These are phyloP conservation scores for Rasamsonia emersonii DNA, from an alignment of 2,329 filamentous ascomycete genomes.

Conservation along the genomic window DNA sequence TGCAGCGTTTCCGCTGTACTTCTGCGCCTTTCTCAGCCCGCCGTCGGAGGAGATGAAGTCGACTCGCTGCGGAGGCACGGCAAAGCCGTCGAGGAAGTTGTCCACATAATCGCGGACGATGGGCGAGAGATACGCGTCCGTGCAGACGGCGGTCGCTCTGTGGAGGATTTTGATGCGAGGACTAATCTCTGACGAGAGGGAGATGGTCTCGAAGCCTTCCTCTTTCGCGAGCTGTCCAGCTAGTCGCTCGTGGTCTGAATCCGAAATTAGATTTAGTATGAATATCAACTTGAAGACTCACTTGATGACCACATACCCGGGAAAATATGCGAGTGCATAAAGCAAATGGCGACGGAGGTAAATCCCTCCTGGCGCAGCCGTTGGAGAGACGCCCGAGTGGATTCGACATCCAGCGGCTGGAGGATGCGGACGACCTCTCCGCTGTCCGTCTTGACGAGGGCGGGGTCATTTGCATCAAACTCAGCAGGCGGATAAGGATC, in stretches of 20 bases:
- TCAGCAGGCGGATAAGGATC: slow-evolving; percentile 51
- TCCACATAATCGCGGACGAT: slow-evolving; percentile 46
- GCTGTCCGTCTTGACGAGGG: slow-evolving; percentile 45
- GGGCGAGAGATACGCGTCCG: slow-evolving; percentile 68
- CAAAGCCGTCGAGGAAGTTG: slow-evolving; percentile 5
- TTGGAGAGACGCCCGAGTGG: slow-evolving; percentile 49
- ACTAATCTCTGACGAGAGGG: slow-evolving; percentile 67
- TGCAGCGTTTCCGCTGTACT: slow-evolving; percentile 71
- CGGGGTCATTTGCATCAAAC: slow-evolving; percentile 74
- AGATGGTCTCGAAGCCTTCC: slow-evolving; percentile 64
- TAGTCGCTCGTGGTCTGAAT: slow-evolving; percentile 59
- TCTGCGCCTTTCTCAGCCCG: slow-evolving; percentile 41
- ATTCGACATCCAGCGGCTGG: slow-evolving; percentile 45
- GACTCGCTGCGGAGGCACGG: slow-evolving; percentile 23
- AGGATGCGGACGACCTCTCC: slow-evolving; percentile 60
- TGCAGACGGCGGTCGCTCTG: slow-evolving; percentile 62
- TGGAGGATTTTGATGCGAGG: slow-evolving; percentile 75
- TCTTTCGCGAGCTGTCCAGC: slow-evolving; percentile 65
- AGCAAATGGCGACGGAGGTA: slow-evolving; percentile 68
- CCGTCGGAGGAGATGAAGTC: slow-evolving; percentile 65
- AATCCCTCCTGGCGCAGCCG: slow-evolving; percentile 59
- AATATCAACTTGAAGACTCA: neutral
- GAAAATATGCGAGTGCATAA: slow-evolving; percentile 85
- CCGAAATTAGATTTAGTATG: neutral
- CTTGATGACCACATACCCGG: slow-evolving; percentile 32